Conservation (phyloP, 1,284 basidiomycete species). For the Malassezia globosa region DNA sequence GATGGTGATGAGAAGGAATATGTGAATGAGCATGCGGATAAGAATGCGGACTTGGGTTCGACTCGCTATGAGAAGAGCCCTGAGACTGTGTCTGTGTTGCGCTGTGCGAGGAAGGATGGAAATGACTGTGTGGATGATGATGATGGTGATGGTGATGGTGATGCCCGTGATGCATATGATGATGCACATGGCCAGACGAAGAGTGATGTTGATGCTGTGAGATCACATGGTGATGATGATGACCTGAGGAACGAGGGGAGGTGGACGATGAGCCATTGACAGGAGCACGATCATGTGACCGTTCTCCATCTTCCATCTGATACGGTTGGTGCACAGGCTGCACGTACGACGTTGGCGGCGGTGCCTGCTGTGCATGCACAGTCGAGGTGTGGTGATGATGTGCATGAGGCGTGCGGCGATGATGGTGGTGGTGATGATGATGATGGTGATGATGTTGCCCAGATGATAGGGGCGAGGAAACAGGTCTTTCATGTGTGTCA, state of each 20-base stretch:
- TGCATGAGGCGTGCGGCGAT: conserved; percentile 7
- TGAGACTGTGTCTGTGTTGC: no score
- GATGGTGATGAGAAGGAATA: conserved; percentile 2
- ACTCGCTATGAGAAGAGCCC: background rate
- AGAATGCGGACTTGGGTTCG: background rate
- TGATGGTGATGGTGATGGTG: conserved; percentile 1
- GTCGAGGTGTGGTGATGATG: background rate
- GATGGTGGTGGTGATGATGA: conserved; percentile 9
- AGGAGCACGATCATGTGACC: no score
- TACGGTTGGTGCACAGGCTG: background rate
- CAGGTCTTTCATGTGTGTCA: background rate
- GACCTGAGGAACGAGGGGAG: background rate
- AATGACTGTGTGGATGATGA: background rate
- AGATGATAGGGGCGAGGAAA: background rate
- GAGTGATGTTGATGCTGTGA: background rate
- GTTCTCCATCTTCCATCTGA: background rate
- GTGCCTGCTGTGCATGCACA: background rate
- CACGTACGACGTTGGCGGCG: background rate
- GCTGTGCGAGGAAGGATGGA: no score
- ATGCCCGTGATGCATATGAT: background rate
- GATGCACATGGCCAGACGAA: no score
- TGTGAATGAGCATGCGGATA: background rate
- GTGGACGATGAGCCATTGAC: background rate
- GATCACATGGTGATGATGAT: conserved; percentile 1
- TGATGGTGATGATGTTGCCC: conserved; percentile 11